A percentile compares a stretch with the other conserved stretches of the same genome.
These are phyloP conservation scores for Lipomyces kockii DNA, from an alignment of 805 yeast genomes.

Conservation along the genomic window DNA sequence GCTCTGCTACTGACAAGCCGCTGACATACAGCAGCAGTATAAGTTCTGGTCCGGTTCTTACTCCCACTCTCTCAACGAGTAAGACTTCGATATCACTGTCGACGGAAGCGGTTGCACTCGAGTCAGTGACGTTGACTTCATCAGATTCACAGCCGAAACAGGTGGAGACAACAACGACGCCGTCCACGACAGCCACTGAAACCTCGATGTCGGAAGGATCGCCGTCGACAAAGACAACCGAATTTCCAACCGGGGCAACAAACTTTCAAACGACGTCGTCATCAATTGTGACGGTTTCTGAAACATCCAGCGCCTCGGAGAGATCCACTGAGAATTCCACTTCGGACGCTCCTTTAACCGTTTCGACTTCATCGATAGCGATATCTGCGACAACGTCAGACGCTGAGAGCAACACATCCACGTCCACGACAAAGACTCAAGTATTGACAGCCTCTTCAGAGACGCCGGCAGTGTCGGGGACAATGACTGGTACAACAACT, in stretches of 20 bases:
- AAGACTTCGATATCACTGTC: neutral
- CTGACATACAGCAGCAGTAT: neutral
- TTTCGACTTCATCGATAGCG: neutral
- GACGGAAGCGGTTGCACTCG: neutral
- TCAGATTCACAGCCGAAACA: neutral
- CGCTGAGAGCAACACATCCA: neutral
- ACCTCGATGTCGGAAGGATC: neutral
- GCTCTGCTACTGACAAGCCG: neutral
- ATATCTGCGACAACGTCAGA: neutral
- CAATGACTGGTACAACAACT: neutral
- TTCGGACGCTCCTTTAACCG: slow-evolving; percentile 10
- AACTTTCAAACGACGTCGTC: neutral
- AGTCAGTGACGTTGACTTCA: neutral
- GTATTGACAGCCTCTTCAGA: slow-evolving; percentile 1
- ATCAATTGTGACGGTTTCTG: neutral
- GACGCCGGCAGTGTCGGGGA: neutral
- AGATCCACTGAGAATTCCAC: neutral
- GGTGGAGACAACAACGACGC: neutral
- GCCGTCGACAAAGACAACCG: too few species aligned
- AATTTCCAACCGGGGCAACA: too few species aligned
- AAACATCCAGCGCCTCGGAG: neutral
- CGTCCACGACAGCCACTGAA: neutral
- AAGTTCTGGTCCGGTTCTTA: neutral
- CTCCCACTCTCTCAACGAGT: neutral
- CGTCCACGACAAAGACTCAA: neutral